Evolutionary conservation across 2,329 filamentous ascomycete genomes (phyloP).

Genomic region (Aspergillus tamarii): DNA sequence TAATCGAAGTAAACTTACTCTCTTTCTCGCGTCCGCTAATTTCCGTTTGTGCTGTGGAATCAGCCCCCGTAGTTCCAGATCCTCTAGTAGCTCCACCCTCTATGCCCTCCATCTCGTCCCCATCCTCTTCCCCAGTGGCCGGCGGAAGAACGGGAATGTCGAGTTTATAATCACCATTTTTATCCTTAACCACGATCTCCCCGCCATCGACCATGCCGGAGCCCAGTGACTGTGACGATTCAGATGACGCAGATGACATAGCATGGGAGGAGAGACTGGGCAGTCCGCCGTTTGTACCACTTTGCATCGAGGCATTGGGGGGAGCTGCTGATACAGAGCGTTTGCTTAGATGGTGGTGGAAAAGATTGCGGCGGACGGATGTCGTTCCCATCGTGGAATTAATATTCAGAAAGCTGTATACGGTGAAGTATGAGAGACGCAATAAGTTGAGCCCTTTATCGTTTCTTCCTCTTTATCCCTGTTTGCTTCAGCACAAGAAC

Average conservation of each 20-base stretch:
- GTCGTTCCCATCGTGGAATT: conserved; percentile 29
- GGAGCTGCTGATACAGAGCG: conserved; percentile 41
- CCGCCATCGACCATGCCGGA: conserved; percentile 36
- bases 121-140: conserved; percentile 39
- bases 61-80: conserved; percentile 50
- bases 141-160: conserved; percentile 49
- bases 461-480: neutral
- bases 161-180: conserved; percentile 52
- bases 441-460: neutral
- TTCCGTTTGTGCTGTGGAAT: conserved; percentile 50
- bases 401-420: neutral
- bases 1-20: conserved; percentile 33
- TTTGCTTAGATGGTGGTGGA: conserved; percentile 48
- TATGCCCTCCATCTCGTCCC: conserved; percentile 46
- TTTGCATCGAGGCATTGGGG: conserved; percentile 23
- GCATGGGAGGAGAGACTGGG: conserved; percentile 30
- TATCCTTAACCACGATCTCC: conserved; percentile 55
- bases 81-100: conserved; percentile 31
- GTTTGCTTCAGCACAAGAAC: neutral
- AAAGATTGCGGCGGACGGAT: conserved; percentile 49
- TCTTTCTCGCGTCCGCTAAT: conserved; percentile 42
- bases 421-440: neutral
- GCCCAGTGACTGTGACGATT: conserved; percentile 25
- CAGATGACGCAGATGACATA: conserved; percentile 24
- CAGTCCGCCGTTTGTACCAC: conserved; percentile 18